Evolutionary conservation across 2,329 filamentous ascomycete genomes (phyloP).

Genomic region (Hypomyces rosellus): DNA sequence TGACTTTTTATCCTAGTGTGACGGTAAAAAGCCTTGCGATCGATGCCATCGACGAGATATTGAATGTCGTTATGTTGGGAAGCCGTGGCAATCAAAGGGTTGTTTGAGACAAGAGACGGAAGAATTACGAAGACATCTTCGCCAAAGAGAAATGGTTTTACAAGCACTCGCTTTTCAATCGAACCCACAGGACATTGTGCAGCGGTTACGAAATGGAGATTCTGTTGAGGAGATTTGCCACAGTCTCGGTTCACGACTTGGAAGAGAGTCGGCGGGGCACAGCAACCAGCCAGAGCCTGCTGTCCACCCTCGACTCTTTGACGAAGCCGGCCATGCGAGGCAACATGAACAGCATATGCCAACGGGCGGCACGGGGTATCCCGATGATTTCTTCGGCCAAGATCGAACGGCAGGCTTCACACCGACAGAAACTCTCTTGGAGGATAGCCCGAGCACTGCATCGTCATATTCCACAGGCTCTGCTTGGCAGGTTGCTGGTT

Average conservation of each 20-base stretch:
- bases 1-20: background rate
- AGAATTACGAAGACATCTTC: background rate
- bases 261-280: background rate
- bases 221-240: background rate
- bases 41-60: background rate
- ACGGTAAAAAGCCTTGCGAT: slow-evolving; percentile 1
- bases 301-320: background rate
- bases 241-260: background rate
- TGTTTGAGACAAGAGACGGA: background rate
- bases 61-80: background rate
- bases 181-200: background rate
- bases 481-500: background rate
- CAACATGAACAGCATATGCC: background rate
- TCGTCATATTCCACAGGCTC: background rate
- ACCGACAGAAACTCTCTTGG: background rate
- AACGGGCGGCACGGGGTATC: background rate
- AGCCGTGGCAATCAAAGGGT: slow-evolving; percentile 1
- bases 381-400: background rate
- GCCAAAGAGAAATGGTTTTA: background rate
- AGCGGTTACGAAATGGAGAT: background rate
- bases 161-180: background rate
- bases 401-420: background rate
- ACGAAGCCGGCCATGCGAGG: background rate
- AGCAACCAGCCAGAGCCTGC: background rate
- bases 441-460: background rate